Evolutionary conservation across 148 eudicot genomes (phyloP).

Genomic region (Rhododendron simsii): DNA sequence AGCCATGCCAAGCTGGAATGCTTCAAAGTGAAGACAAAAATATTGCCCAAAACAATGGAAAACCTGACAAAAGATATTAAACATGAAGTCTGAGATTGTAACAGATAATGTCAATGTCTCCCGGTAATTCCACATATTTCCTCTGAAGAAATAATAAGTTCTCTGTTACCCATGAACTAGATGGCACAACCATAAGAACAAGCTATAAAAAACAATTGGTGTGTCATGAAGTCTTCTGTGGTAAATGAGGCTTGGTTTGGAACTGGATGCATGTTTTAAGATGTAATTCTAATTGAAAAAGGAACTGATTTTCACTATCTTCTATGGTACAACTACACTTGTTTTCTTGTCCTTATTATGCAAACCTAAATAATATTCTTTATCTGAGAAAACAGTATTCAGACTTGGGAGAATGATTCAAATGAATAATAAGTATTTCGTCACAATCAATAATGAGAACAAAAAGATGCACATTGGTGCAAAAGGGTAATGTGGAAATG

Average conservation of each 20-base stretch:
- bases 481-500: background rate
- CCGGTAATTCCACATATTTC: background rate
- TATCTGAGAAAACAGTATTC: background rate
- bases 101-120: background rate
- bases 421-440: background rate
- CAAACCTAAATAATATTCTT: background rate
- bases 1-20: conserved; percentile 78
- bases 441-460: background rate
- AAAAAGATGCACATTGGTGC: background rate
- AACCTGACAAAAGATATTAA: conserved; percentile 39
- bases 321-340: background rate
- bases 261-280: background rate
- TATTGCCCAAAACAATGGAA: conserved; percentile 95
- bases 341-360: background rate
- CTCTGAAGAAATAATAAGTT: background rate
- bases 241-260: background rate
- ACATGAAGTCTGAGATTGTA: background rate
- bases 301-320: background rate
- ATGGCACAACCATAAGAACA: background rate
- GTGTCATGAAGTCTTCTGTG: background rate
- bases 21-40: conserved; percentile 94
- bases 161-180: background rate
- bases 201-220: background rate
- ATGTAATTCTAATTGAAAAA: background rate
- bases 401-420: background rate